Evolutionary conservation across 2,329 filamentous ascomycete species (phyloP), one percentile per base, ranked within the genome.

Genomic region (Claviceps fusiformis): DNA sequence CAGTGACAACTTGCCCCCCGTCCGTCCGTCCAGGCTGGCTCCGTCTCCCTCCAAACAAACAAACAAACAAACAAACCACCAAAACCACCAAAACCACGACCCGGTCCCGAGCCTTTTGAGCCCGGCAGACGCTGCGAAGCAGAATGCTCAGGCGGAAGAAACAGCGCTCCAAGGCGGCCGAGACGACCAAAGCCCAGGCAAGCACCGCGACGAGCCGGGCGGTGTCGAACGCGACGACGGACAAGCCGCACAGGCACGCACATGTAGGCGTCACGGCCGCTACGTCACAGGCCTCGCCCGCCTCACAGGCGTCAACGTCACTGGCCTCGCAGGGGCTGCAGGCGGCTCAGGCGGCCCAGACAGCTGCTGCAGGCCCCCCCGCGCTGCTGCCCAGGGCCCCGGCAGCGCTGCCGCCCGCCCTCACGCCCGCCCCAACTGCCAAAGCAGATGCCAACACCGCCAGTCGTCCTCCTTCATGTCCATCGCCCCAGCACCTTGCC

Each of bases 101-200:
- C 39, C 48, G 17, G 33, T 4, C 48, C n/a, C 37, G 37, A 17
- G 37, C 37, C 37, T 41, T 33, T 33, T 33, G 31, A 6, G 31
- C 6, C 37, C 13, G 15, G 37, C 37, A 41, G 37, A 39, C 1
- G n/a, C 11, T 39, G 24, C 19, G 54, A 55, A 59, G 3, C 39
- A 37, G 39, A 48, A 59, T 70, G 68, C 56, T 63, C 59, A 61
- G 66, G 50, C 67, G 67, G 56, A 70, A 70, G 61, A 63, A 64
- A 60, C 63, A 62, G 56, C 63, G 67, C 49, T 63, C 63, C 51
- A 66, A 67, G 53, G 60, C 64, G 53, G 59, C 61, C 47, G 59
- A 62, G 24, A 24, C 24, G 3, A 24, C 24, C 24, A 24, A 24
- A 2, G 24, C 24, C 24, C 24, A 24, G 57, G 59, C 37, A 8